Conservation (phyloP, 805 yeast species). For the Schwanniomyces yamadae region DNA sequence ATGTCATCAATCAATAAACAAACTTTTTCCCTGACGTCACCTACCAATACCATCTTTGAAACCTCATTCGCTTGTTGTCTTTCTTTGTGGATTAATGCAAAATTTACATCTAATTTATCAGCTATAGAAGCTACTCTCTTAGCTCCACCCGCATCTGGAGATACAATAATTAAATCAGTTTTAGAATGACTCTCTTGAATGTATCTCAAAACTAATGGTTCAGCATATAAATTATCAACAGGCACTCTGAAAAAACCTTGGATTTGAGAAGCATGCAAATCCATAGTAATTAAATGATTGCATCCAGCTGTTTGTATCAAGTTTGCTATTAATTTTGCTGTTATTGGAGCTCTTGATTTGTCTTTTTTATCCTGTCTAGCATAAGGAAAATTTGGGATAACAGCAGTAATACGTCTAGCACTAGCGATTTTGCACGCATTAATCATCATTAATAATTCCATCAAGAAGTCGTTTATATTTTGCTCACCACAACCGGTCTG, state of each 20-base stretch:
- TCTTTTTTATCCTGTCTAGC: constrained; percentile 90
- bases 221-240: constrained; percentile 81
- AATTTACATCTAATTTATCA: constrained; percentile 73
- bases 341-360: constrained; percentile 80
- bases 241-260: constrained; percentile 85
- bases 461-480: constrained; percentile 67
- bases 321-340: constrained; percentile 82
- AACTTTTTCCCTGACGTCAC: constrained; percentile 74
- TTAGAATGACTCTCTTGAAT: constrained; percentile 60
- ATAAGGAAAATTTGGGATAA: constrained; percentile 79
- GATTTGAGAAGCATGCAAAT: constrained; percentile 83
- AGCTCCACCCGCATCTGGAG: constrained; percentile 92
- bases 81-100: constrained; percentile 83
- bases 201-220: constrained; percentile 75
- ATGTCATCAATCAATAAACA: constrained; percentile 83
- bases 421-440: constrained; percentile 82
- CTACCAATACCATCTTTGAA: constrained; percentile 80
- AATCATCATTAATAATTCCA: constrained; percentile 75
- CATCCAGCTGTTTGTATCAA: constrained; percentile 83
- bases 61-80: constrained; percentile 83
- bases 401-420: constrained; percentile 80
- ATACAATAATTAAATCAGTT: constrained; percentile 68
- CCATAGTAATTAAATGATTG: constrained; percentile 85
- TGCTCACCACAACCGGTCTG: constrained; percentile 79
- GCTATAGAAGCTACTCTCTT: constrained; percentile 86